Evolutionary conservation across 2,329 filamentous ascomycete species (phyloP).

Genomic region (Esteya vermicola): DNA sequence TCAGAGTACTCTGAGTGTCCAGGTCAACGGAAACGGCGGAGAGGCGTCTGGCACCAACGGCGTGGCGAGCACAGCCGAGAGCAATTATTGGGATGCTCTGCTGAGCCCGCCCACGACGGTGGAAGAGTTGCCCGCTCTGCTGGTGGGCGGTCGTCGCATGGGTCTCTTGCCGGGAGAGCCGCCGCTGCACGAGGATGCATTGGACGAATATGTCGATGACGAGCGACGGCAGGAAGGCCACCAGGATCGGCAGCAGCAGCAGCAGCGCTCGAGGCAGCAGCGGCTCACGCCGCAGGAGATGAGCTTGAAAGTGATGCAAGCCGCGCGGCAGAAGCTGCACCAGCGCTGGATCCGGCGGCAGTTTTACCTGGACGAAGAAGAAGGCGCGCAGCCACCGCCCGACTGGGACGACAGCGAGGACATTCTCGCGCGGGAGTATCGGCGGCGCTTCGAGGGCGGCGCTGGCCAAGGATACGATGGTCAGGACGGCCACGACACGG

Average conservation of each 20-base stretch:
- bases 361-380: conserved; percentile 78
- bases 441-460: too few relatives aligned
- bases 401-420: conserved; percentile 51
- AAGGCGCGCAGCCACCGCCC: conserved; percentile 51
- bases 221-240: too few relatives aligned
- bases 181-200: too few relatives aligned
- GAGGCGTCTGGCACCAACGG: too few relatives aligned
- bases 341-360: conserved; percentile 64
- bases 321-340: conserved; percentile 39
- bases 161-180: too few relatives aligned
- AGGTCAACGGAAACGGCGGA: too few relatives aligned
- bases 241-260: neutral
- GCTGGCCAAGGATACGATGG: too few relatives aligned
- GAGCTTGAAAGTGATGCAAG: conserved; percentile 23
- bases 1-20: too few relatives aligned
- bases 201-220: too few relatives aligned
- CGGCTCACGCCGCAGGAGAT: conserved; percentile 14
- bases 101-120: conserved; percentile 30
- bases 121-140: conserved; percentile 25
- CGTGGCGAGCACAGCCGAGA: neutral
- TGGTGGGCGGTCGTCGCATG: conserved; percentile 17
- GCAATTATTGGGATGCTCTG: conserved; percentile 28
- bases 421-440: conserved; percentile 29
- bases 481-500: conserved; percentile 16
- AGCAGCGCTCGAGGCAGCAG: neutral